Percentiles rank a stretch among this genome's conserved stretches.
phyloP scores from a whole-genome alignment of 345 rosid genomes.

The Brassica rapa region DNA sequence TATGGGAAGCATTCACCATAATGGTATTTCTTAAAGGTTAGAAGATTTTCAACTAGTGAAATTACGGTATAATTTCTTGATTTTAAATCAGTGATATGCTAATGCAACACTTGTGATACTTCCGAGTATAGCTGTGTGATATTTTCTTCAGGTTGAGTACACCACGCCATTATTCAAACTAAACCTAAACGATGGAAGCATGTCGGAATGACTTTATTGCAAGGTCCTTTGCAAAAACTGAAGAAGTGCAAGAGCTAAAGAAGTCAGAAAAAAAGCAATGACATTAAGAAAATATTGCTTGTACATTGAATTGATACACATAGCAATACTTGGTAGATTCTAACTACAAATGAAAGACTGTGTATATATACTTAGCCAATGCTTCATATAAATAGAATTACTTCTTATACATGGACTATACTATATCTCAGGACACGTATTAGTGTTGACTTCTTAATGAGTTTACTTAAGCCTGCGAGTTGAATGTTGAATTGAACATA shows the following conservation, averaged over 20 bases:
- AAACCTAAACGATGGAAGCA: slow-evolving; percentile 1
- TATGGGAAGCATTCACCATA: slow-evolving; percentile 4
- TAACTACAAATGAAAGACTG: background rate
- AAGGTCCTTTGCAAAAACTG: background rate
- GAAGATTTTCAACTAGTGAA: background rate
- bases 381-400: background rate
- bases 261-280: background rate
- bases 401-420: background rate
- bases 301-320: background rate
- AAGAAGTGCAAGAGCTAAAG: background rate
- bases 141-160: background rate
- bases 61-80: background rate
- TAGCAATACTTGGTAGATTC: background rate
- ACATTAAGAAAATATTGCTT: background rate
- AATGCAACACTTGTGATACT: background rate
- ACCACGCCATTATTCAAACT: background rate
- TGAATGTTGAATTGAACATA: too few relatives aligned
- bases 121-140: slow-evolving; percentile 10
- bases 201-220: slow-evolving; percentile 11
- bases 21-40: slow-evolving; percentile 13
- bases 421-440: too few relatives aligned
- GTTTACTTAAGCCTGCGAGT: too few relatives aligned
- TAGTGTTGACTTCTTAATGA: too few relatives aligned
- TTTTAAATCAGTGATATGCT: background rate
- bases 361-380: background rate